Conservation (phyloP, 2,329 filamentous ascomycete species). For the Trichoderma cornu-damae region DNA sequence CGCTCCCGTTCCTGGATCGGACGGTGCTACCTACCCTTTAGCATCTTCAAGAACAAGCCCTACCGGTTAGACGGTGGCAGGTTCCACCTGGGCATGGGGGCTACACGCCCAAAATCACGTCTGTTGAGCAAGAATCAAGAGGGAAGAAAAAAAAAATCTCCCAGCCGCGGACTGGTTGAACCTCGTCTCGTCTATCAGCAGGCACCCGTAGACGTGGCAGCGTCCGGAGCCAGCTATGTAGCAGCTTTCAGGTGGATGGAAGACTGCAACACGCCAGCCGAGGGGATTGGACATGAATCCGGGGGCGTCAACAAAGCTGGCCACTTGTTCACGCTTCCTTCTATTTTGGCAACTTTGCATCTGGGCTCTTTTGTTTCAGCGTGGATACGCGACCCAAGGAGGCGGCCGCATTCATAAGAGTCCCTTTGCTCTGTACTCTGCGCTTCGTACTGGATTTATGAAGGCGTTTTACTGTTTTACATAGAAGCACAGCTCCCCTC, state of each 20-base stretch:
- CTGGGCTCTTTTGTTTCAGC: background rate
- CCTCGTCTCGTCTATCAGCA: background rate
- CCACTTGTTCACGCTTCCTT: background rate
- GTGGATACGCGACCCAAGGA: background rate
- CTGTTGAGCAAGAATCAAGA: background rate
- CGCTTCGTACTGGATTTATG: no score
- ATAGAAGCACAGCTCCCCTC: no score
- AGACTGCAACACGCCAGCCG: background rate
- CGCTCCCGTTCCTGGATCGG: background rate
- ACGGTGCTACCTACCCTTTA: background rate
- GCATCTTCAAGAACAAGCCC: background rate
- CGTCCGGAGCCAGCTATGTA: background rate
- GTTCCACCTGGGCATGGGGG: background rate
- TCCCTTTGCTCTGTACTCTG: no score
- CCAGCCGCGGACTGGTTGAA: no score
- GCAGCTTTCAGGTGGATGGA: background rate
- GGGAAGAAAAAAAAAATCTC: no score
- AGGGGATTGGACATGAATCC: no score
- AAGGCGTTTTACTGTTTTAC: background rate
- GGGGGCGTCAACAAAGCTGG: background rate
- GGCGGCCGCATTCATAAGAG: no score
- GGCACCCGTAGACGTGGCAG: background rate
- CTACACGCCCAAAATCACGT: background rate
- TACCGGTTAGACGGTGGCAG: background rate
- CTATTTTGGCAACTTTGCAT: background rate